phyloP scores from a whole-genome alignment of 345 rosid species.

The Ceriops zippeliana region DNA sequence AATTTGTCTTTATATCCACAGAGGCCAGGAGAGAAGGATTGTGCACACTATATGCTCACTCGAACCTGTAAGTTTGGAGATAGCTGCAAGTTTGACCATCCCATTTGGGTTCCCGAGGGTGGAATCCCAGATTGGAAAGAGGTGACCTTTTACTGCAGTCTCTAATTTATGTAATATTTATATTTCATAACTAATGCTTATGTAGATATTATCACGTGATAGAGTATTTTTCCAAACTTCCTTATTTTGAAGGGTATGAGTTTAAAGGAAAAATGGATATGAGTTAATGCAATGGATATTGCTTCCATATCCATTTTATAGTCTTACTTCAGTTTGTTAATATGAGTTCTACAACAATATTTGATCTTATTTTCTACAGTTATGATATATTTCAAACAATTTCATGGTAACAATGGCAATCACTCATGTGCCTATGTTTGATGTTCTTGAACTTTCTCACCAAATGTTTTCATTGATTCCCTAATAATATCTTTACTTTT shows the following conservation, averaged over 20 bases:
- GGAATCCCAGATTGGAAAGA: slow-evolving; percentile 99
- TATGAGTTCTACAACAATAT: too few relatives aligned
- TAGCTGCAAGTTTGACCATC: slow-evolving; percentile 99
- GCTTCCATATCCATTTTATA: too few relatives aligned
- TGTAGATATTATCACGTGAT: slow-evolving; percentile 11
- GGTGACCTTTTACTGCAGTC: slow-evolving; percentile 78
- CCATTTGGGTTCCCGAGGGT: slow-evolving; percentile 99
- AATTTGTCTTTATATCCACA: slow-evolving; percentile 88
- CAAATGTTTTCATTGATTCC: too few relatives aligned
- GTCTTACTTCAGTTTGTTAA: too few relatives aligned
- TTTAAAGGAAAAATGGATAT: neutral
- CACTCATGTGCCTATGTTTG: too few relatives aligned
- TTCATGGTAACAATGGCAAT: too few relatives aligned
- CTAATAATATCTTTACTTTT: too few relatives aligned
- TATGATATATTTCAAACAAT: too few relatives aligned
- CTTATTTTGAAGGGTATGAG: slow-evolving; percentile 8
- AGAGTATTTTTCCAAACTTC: neutral
- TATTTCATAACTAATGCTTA: slow-evolving; percentile 20
- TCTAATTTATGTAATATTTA: slow-evolving; percentile 36
- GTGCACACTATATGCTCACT: slow-evolving; percentile 98
- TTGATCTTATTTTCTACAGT: too few relatives aligned
- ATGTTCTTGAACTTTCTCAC: too few relatives aligned
- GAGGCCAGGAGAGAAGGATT: slow-evolving; percentile 96
- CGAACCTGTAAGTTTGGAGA: slow-evolving; percentile 98
- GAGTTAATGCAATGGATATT: neutral